Conservation (phyloP, 1,139 yeast genomes). For the Ashbya aceris region DNA sequence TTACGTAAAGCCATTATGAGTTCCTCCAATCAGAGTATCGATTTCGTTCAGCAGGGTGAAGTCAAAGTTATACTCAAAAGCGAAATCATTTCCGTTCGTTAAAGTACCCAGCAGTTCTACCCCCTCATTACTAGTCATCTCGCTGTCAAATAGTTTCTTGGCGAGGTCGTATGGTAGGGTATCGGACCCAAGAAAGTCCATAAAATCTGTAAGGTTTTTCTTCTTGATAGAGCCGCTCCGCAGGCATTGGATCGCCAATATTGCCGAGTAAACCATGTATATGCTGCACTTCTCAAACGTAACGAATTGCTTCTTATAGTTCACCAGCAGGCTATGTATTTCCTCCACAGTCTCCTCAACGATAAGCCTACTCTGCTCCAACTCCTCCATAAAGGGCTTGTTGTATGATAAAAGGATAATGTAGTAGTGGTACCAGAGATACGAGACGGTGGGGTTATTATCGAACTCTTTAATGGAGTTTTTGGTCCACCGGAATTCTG, state of each 20-base stretch:
- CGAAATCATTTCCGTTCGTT: constrained; percentile 25
- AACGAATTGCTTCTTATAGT: constrained; percentile 29
- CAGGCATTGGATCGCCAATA: constrained; percentile 24
- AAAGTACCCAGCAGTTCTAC: constrained; percentile 21
- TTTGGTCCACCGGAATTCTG: constrained; percentile 41
- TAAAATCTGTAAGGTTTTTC: constrained; percentile 12
- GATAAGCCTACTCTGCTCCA: constrained; percentile 16
- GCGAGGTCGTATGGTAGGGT: constrained; percentile 24
- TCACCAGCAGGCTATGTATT: constrained; percentile 27
- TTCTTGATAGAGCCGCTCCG: constrained; percentile 18
- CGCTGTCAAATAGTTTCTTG: constrained; percentile 21
- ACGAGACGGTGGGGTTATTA: constrained; percentile 41
- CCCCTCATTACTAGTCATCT: constrained; percentile 6
- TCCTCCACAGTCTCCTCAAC: constrained; percentile 27
- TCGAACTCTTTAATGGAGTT: constrained; percentile 34
- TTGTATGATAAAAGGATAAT: constrained; percentile 47
- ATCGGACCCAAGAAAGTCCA: constrained; percentile 17
- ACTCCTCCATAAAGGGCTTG: constrained; percentile 40
- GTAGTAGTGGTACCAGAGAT: constrained; percentile 48
- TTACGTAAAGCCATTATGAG: not conserved
- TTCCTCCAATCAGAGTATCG: constrained; percentile 21
- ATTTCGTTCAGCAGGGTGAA: constrained; percentile 26
- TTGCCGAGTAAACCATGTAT: constrained; percentile 25
- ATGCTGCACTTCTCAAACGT: constrained; percentile 20
- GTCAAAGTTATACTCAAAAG: constrained; percentile 25